Conservation (phyloP, 805 yeast genomes). For the Komagataella phaffii region DNA sequence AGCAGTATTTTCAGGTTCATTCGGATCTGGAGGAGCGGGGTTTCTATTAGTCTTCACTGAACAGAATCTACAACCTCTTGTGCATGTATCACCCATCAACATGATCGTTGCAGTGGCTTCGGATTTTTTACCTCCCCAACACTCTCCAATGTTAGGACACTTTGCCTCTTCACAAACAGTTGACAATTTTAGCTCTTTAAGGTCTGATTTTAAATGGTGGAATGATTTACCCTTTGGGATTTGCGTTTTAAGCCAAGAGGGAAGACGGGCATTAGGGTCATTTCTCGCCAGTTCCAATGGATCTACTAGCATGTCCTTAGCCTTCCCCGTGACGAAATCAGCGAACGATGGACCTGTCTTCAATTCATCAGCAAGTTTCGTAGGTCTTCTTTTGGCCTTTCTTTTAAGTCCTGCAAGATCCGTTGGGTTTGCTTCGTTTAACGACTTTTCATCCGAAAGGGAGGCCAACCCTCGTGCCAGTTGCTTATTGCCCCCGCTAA, state of each 20-base stretch:
- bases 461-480: background rate
- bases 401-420: background rate
- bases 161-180: slow-evolving; percentile 98
- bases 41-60: slow-evolving; percentile 85
- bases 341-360: slow-evolving; percentile 88
- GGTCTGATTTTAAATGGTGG: slow-evolving; percentile 70
- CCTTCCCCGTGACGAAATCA: slow-evolving; percentile 78
- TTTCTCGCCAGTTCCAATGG: slow-evolving; percentile 66
- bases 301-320: slow-evolving; percentile 52
- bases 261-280: slow-evolving; percentile 62
- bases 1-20: slow-evolving; percentile 96
- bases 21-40: slow-evolving; percentile 86
- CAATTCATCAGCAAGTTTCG: slow-evolving; percentile 54
- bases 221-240: slow-evolving; percentile 91
- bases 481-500: background rate
- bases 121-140: slow-evolving; percentile 96
- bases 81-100: slow-evolving; percentile 97
- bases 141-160: slow-evolving; percentile 98
- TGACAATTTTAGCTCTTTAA: slow-evolving; percentile 75
- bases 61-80: slow-evolving; percentile 98
- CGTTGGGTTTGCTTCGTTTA: background rate
- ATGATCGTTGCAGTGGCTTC: slow-evolving; percentile 96
- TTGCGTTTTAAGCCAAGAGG: slow-evolving; percentile 89
- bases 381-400: slow-evolving; percentile 31
- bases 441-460: background rate